Percentiles rank a stretch among this genome's conserved stretches.
Conservation (phyloP, 2,329 filamentous ascomycete genomes). For the Dothiorella sarmentorum region DNA sequence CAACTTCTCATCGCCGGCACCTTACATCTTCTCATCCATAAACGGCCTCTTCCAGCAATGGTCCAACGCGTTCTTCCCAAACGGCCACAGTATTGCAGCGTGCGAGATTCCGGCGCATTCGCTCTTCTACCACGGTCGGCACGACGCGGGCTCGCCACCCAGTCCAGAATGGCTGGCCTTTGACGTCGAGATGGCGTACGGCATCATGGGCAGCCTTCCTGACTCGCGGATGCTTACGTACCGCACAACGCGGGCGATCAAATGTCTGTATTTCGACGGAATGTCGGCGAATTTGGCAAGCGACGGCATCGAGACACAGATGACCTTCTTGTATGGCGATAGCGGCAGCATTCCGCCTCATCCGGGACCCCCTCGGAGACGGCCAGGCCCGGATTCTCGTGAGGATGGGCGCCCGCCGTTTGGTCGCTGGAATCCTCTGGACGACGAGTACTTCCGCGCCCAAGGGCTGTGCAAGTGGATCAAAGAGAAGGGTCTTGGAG, state of each 20-base stretch:
- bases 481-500: conserved; percentile 39
- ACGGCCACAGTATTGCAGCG: conserved; percentile 48
- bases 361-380: background rate
- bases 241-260: conserved; percentile 43
- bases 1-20: conserved; percentile 48
- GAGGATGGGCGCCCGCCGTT: conserved; percentile 3
- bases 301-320: conserved; percentile 48
- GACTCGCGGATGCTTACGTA: conserved; percentile 49
- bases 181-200: conserved; percentile 54
- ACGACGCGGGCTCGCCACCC: conserved; percentile 40
- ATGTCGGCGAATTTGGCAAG: conserved; percentile 49
- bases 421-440: conserved; percentile 34
- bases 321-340: conserved; percentile 48
- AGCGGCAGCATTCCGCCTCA: conserved; percentile 37
- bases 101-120: conserved; percentile 48
- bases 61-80: conserved; percentile 52
- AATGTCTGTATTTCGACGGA: conserved; percentile 51
- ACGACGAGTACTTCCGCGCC: conserved; percentile 49
- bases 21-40: conserved; percentile 49
- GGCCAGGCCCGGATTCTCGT: background rate
- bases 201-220: conserved; percentile 47
- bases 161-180: conserved; percentile 54
- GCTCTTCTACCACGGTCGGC: conserved; percentile 49
- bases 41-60: conserved; percentile 49
- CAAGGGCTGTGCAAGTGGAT: conserved; percentile 49